Evolutionary conservation across 768 basidiomycete genomes (phyloP), one percentile per base, ranked within the genome.

Genomic region (Aureoboletus auriporus): DNA sequence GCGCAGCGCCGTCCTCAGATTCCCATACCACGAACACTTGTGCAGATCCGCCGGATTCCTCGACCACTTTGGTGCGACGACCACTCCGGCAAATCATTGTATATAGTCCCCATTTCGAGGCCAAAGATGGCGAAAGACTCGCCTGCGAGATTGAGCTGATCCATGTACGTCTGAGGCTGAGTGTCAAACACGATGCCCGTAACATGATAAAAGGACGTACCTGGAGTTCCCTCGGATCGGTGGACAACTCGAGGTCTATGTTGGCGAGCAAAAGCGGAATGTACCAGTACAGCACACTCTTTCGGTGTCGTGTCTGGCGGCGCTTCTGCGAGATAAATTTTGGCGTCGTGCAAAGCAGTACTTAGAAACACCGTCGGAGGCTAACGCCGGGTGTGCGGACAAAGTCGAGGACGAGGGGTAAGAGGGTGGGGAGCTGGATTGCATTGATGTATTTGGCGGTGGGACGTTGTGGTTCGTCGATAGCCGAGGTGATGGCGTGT

Each of bases 301-400:
- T 76, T 74, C 81, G 79, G 54, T 82, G 71, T 12, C 79, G 78
- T 76, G 53, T 84, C 82, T 0, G 82, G 82, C 0, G 83, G 80
- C 0, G 81, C 80, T 39, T 78, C 65, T 0, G 68, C 61, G 4
- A 81, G 67, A 57, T 75, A 84, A 2, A 65, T 65, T 56, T 78
- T 80, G 17, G 82, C 71, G 53, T 84, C 83, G 29, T 83, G 79
- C 50, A 75, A 61, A 0, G 83, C 80, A 42, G 78, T 80, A 57
- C 65, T 74, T 46, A 23, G 20, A 23, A 23, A 23, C 5, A 83
- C 75, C 83, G 0, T 84, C 56, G 59, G 83, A 82, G 1, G 82
- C 82, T 34, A 1, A 69, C 66, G 12, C 57, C 56, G 1, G 77
- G 77, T 47, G 74, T 74, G 14, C 64, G 70, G 23, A 78, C 52